Evolutionary conservation across 2,329 filamentous ascomycete species (phyloP), one percentile per base, ranked within the genome.

Genomic region (Cytospora paraplurivora): DNA sequence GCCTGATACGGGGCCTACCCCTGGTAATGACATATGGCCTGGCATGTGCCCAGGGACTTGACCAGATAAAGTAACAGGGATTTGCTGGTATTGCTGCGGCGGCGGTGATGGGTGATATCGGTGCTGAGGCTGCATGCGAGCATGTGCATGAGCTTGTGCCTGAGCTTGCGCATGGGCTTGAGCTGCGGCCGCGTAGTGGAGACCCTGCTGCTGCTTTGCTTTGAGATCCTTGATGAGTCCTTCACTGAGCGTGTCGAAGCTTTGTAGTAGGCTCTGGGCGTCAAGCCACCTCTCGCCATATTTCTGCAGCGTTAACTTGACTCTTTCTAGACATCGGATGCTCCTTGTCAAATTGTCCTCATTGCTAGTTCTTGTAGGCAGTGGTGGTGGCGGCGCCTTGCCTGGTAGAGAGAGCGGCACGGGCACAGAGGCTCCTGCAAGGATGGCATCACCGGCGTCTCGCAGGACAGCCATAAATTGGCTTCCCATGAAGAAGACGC

Each of bases 401-500:
- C 82, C 82, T 0, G 79, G 77, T 1, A 77, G 72, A 11, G 78
- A 70, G 6, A 77, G 71, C 0, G 79, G 81, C 15, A 79, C 74
- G 1, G 81, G 76, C 1, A 83, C 76, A 0, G 76, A 76, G 1
- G 78, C 72, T 7, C 81, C 82, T 0, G 82, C 80, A 7, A 88
- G 75, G 3, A 88, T 78, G 65, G 84, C 74, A 51, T 88, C 83
- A 59, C 83, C 82, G 1, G 83, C 80, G 65, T 85, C 83, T 4
- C 78, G 78, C n/a, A 89, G 74, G 8, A 88, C 84, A 1, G 85
- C 84, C 17, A 87, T 75, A 63, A 89, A 83, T 69, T 89, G 87
- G 65, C 81, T 85, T 15, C 83, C 86, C 77, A 89, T 86, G 70
- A 89, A 96, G 71, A 91, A 95, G 1, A 92, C 88, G 59, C 93